phyloP scores from a whole-genome alignment of 2,329 filamentous ascomycete species.

The Talaromyces sp. region DNA sequence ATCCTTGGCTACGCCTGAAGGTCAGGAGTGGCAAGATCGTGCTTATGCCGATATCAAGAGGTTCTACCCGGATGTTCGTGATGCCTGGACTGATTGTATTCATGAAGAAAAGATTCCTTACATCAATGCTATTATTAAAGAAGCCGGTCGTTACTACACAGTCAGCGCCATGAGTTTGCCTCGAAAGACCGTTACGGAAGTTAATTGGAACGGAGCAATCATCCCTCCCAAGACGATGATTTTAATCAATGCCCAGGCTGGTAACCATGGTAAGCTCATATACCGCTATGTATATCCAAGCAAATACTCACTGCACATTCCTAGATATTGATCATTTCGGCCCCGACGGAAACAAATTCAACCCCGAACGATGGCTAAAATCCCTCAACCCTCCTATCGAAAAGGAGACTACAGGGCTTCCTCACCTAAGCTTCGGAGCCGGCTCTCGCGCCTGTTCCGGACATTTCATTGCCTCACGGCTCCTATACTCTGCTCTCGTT shows the following conservation, averaged over 20 bases:
- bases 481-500: constrained; percentile 55
- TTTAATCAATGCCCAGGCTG: constrained; percentile 71
- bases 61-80: constrained; percentile 52
- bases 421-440: constrained; percentile 57
- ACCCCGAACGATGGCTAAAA: constrained; percentile 63
- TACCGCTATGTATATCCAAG: too few species aligned
- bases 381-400: constrained; percentile 34
- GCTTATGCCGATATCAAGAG: constrained; percentile 65
- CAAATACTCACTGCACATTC: not conserved
- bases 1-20: constrained; percentile 8
- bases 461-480: constrained; percentile 55
- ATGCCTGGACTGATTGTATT: constrained; percentile 59
- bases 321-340: constrained; percentile 59
- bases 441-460: constrained; percentile 59
- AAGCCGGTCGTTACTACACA: constrained; percentile 69
- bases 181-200: constrained; percentile 62
- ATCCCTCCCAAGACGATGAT: constrained; percentile 72
- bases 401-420: constrained; percentile 49
- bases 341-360: constrained; percentile 54
- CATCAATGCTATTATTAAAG: constrained; percentile 69
- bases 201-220: constrained; percentile 60
- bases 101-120: constrained; percentile 69
- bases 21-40: constrained; percentile 49
- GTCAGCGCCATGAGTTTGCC: constrained; percentile 72
- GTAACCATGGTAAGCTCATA: constrained; percentile 50